These are phyloP conservation scores for Coemansia sp. DNA, from an alignment of 192 early-diverging fungal species.

Conservation along the genomic window DNA sequence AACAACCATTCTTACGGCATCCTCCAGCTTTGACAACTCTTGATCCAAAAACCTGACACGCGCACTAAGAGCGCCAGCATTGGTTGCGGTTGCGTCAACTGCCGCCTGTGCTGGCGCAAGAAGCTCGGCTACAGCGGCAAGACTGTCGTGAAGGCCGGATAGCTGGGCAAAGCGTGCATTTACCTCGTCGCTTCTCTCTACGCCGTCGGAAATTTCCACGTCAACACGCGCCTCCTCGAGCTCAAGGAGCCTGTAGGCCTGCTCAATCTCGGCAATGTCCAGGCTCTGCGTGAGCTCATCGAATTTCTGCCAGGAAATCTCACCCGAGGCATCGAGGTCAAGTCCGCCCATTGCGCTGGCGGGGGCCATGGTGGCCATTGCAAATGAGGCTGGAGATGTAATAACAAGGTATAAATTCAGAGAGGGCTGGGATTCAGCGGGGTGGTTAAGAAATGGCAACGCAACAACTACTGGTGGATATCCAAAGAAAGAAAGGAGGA, in stretches of 20 bases:
- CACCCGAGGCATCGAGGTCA: slow-evolving; percentile 15
- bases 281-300: slow-evolving; percentile 19
- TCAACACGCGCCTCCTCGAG: slow-evolving; percentile 54
- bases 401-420: background rate
- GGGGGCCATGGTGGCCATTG: background rate
- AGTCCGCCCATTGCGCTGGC: slow-evolving; percentile 5
- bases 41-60: slow-evolving; percentile 85
- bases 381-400: background rate
- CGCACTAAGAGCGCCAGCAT: slow-evolving; percentile 82
- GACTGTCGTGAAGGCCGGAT: slow-evolving; percentile 5
- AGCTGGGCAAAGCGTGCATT: slow-evolving; percentile 24
- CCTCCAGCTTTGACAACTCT: slow-evolving; percentile 75
- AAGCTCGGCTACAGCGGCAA: slow-evolving; percentile 8
- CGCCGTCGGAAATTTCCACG: slow-evolving; percentile 39
- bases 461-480: no score
- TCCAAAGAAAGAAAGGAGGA: background rate
- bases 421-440: background rate
- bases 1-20: slow-evolving; percentile 69
- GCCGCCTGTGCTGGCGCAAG: slow-evolving; percentile 34
- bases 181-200: slow-evolving; percentile 19
- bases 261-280: slow-evolving; percentile 36
- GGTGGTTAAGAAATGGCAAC: no score
- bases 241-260: slow-evolving; percentile 41
- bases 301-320: slow-evolving; percentile 18
- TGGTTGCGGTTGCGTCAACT: slow-evolving; percentile 53